Percentiles rank a stretch among this genome's conserved stretches.
Evolutionary conservation across 2,329 filamentous ascomycete species (phyloP).

Genomic region (Penicillium sp.): DNA sequence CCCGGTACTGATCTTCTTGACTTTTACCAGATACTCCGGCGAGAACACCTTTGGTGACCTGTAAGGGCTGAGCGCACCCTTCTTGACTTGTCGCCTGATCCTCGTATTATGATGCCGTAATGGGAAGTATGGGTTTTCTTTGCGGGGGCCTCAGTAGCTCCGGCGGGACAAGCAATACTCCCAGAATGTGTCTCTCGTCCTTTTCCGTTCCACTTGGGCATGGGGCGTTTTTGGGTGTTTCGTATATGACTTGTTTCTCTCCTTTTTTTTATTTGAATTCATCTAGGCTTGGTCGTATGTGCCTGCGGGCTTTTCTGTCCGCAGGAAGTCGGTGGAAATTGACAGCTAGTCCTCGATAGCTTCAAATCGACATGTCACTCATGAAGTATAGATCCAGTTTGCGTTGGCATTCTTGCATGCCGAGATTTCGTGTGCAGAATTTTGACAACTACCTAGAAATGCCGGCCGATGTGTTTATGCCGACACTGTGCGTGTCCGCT

Average conservation of each 20-base stretch:
- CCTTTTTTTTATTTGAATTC: conserved; percentile 12
- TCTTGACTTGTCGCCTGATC: conserved; percentile 10
- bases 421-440: no score
- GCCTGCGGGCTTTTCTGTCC: conserved; percentile 10
- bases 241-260: conserved; percentile 9
- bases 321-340: conserved; percentile 7
- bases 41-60: conserved; percentile 89
- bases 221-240: conserved; percentile 21
- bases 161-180: conserved; percentile 6
- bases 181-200: conserved; percentile 6
- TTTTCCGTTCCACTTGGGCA: conserved; percentile 9
- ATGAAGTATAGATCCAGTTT: not conserved
- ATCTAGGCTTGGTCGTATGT: not conserved
- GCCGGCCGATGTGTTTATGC: no score
- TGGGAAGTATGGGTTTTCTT: not conserved
- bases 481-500: no score
- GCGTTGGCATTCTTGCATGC: no score
- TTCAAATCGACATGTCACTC: not conserved
- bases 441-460: no score
- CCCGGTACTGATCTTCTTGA: conserved; percentile 19
- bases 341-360: not conserved
- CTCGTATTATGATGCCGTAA: not conserved
- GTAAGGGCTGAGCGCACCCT: conserved; percentile 10
- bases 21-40: conserved; percentile 67
- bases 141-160: not conserved